A percentile compares a stretch with the other conserved stretches of the same genome.
Evolutionary conservation across 2,329 filamentous ascomycete species (phyloP).

Genomic region (Dactylonectria estremocensis): DNA sequence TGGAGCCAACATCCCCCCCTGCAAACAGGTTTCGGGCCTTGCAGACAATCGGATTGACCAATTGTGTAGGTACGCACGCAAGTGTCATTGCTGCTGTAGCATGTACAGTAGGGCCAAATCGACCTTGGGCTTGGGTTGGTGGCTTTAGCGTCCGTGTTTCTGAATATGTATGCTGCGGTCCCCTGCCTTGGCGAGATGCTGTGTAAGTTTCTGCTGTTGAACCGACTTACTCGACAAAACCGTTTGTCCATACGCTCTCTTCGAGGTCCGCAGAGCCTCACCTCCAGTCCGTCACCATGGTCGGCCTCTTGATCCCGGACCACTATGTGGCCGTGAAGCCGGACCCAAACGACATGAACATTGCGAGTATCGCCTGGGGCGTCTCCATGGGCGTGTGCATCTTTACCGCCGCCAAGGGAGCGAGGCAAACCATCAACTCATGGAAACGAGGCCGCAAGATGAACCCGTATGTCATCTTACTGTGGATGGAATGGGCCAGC

Average conservation of each 20-base stretch:
- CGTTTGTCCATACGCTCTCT: conserved; percentile 11
- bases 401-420: conserved; percentile 44
- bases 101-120: conserved; percentile 21
- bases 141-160: conserved; percentile 29
- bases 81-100: background rate
- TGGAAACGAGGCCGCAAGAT: conserved; percentile 42
- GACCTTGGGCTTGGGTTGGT: conserved; percentile 20
- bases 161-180: conserved; percentile 37
- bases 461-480: conserved; percentile 43
- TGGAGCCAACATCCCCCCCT: conserved; percentile 21
- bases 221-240: background rate
- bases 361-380: conserved; percentile 49
- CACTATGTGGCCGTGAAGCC: conserved; percentile 33
- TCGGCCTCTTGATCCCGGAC: conserved; percentile 37
- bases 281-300: conserved; percentile 30
- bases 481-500: conserved; percentile 46
- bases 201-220: conserved; percentile 5
- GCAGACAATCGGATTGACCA: background rate
- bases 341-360: conserved; percentile 44
- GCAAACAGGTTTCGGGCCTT: conserved; percentile 2
- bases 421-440: conserved; percentile 42
- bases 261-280: conserved; percentile 7
- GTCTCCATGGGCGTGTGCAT: conserved; percentile 46
- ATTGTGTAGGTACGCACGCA: no score
- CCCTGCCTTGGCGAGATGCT: conserved; percentile 19